phyloP scores from a whole-genome alignment of 1,139 yeast genomes.

The Lizanozyma gosingica region DNA sequence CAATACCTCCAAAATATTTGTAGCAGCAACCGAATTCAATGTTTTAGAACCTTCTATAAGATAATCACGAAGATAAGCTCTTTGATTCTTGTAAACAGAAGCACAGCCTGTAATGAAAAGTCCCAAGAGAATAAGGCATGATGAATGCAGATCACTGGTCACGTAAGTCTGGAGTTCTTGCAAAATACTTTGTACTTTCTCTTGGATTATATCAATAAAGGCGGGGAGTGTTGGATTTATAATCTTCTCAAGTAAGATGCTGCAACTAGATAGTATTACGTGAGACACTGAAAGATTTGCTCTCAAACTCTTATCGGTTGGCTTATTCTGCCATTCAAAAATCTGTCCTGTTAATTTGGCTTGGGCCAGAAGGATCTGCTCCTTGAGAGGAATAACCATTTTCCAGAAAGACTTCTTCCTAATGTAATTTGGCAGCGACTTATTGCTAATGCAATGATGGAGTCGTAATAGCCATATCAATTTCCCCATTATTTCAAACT shows the following conservation, averaged over 20 bases:
- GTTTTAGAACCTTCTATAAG: neutral
- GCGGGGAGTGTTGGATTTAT: slow-evolving; percentile 14
- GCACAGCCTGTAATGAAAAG: slow-evolving; percentile 21
- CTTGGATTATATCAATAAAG: slow-evolving; percentile 14
- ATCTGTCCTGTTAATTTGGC: neutral
- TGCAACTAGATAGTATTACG: slow-evolving; percentile 12
- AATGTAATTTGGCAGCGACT: slow-evolving; percentile 7
- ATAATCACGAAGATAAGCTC: neutral
- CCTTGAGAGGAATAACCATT: slow-evolving; percentile 3
- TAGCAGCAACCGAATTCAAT: neutral
- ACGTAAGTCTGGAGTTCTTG: slow-evolving; percentile 10
- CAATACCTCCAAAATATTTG: neutral
- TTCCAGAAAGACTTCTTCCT: slow-evolving; percentile 15
- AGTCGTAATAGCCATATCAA: slow-evolving; percentile 27
- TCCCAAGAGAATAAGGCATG: slow-evolving; percentile 12
- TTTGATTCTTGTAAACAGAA: slow-evolving; percentile 8
- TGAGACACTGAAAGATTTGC: slow-evolving; percentile 10
- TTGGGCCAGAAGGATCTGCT: neutral
- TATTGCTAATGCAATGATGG: slow-evolving; percentile 10
- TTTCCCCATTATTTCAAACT: slow-evolving; percentile 31
- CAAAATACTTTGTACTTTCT: slow-evolving; percentile 14
- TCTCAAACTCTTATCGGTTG: slow-evolving; percentile 1
- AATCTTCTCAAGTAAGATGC: slow-evolving; percentile 13
- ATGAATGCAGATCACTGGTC: slow-evolving; percentile 10
- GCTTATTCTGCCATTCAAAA: neutral